Evolutionary conservation across 2,329 filamentous ascomycete genomes (phyloP).

Genomic region (Sphaerulina vaccinii): DNA sequence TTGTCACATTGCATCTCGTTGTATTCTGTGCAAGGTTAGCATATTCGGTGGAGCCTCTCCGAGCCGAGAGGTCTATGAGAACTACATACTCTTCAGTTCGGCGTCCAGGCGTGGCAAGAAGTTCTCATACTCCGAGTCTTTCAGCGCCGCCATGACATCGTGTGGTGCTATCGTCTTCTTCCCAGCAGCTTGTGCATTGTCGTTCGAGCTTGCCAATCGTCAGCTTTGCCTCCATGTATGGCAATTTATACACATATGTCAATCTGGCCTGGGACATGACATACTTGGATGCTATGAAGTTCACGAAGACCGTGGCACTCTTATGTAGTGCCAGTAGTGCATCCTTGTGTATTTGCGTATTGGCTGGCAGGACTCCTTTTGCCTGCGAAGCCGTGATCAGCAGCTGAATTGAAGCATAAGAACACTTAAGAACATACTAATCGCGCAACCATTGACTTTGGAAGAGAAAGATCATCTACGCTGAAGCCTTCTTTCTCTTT

Average conservation of each 20-base stretch:
- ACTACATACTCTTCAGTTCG: conserved; percentile 68
- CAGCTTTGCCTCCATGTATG: conserved; percentile 1
- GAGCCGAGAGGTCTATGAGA: too few species aligned
- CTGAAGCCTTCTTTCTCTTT: conserved; percentile 42
- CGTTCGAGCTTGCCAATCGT: conserved; percentile 61
- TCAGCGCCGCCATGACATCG: conserved; percentile 74
- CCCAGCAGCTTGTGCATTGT: conserved; percentile 62
- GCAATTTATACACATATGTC: not conserved
- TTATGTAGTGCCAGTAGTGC: conserved; percentile 77
- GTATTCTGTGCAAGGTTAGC: conserved; percentile 56
- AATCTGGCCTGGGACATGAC: conserved; percentile 36
- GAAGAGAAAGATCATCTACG: conserved; percentile 39
- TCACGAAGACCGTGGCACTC: conserved; percentile 80
- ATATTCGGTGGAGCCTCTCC: not conserved
- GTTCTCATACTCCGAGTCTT: conserved; percentile 71
- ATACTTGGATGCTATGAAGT: conserved; percentile 72
- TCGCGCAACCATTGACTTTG: conserved; percentile 12
- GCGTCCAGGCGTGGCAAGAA: conserved; percentile 71
- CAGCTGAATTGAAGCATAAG: not conserved
- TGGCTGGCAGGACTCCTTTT: conserved; percentile 44
- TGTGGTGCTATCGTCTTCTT: conserved; percentile 76
- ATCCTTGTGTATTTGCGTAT: conserved; percentile 81
- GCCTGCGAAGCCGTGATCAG: not conserved
- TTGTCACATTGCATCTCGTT: conserved; percentile 72
- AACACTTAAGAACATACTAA: not conserved